A percentile compares a stretch with the other conserved stretches of the same genome.
Evolutionary conservation across 495 filamentous ascomycete genomes (phyloP).

Genomic region (Thermothielavioides terrestris): DNA sequence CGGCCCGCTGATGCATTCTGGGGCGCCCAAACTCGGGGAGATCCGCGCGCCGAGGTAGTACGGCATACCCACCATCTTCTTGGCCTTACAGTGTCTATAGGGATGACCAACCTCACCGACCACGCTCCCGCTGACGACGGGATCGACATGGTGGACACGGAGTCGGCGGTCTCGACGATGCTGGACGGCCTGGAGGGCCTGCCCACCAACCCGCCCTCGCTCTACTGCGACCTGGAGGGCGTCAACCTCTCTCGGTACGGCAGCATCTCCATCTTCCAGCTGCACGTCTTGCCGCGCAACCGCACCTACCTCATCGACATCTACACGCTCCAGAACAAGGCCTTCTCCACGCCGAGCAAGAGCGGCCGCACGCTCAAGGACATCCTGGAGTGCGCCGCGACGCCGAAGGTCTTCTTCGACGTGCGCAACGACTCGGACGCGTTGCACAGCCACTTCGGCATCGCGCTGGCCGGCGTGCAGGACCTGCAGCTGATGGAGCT

Average conservation of each 20-base stretch:
- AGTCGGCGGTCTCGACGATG: background rate
- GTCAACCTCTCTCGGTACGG: conserved; percentile 40
- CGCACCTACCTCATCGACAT: conserved; percentile 44
- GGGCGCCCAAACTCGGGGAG: too few species aligned
- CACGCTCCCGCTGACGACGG: too few species aligned
- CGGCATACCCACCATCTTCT: too few species aligned
- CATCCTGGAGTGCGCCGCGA: conserved; percentile 40
- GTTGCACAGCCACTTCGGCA: conserved; percentile 36
- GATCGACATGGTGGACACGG: too few species aligned
- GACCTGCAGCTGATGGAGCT: conserved; percentile 53
- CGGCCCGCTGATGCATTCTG: too few species aligned
- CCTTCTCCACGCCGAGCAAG: conserved; percentile 34
- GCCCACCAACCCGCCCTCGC: conserved; percentile 20
- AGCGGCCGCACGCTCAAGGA: conserved; percentile 35
- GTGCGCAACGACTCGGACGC: conserved; percentile 51
- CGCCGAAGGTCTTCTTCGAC: conserved; percentile 48
- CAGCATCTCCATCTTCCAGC: conserved; percentile 42
- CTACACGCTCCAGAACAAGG: conserved; percentile 30
- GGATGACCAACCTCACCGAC: too few species aligned
- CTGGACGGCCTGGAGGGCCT: background rate
- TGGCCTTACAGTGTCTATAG: too few species aligned
- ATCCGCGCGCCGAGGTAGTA: too few species aligned
- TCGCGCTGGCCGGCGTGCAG: conserved; percentile 33
- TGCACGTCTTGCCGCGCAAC: conserved; percentile 20
- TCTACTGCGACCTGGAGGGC: conserved; percentile 52